phyloP scores from a whole-genome alignment of 805 yeast species.

The Suhomyces sp. region DNA sequence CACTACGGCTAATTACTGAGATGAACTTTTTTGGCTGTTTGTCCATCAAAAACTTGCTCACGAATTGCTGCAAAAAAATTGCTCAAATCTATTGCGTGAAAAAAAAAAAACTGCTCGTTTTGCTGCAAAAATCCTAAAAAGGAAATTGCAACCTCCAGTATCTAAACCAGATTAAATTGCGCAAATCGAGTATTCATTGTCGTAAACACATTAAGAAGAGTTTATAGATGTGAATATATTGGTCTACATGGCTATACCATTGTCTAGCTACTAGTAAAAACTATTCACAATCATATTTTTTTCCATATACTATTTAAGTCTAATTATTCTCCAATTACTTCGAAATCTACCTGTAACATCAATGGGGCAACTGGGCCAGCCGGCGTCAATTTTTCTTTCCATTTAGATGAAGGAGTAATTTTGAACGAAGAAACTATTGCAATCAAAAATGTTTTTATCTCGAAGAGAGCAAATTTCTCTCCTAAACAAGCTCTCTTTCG shows the following conservation, averaged over 20 bases:
- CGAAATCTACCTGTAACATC: slow-evolving; percentile 23
- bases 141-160: background rate
- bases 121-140: background rate
- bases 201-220: background rate
- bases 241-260: background rate
- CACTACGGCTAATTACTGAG: background rate
- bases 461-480: slow-evolving; percentile 52
- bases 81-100: background rate
- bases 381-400: slow-evolving; percentile 52
- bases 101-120: background rate
- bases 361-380: slow-evolving; percentile 58
- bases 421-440: slow-evolving; percentile 35
- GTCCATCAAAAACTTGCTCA: background rate
- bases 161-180: background rate
- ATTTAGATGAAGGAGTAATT: slow-evolving; percentile 36
- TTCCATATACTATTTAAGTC: background rate
- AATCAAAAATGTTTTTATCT: slow-evolving; percentile 38
- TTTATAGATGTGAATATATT: background rate
- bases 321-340: background rate
- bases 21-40: background rate
- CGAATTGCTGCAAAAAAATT: background rate
- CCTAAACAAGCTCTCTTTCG: slow-evolving; percentile 60
- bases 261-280: background rate
- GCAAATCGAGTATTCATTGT: background rate
- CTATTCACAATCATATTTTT: background rate